Evolutionary conservation across 495 filamentous ascomycete genomes (phyloP), one percentile per base, ranked within the genome.

Genomic region (Cetradonia linearis): DNA sequence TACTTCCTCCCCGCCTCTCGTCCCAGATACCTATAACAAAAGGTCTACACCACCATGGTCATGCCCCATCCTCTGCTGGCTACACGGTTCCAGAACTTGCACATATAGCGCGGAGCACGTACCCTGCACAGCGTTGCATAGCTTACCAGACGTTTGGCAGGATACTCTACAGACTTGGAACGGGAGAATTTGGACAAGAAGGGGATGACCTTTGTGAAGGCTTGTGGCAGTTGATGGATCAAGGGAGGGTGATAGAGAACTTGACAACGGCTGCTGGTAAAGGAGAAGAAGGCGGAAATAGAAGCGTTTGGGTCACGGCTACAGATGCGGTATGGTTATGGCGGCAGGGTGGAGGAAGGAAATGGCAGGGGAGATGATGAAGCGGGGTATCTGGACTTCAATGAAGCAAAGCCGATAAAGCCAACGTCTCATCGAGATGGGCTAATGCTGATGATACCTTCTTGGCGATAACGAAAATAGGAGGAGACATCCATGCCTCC

Each of bases 21-120:
- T 78, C 87, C 50, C 77, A 79, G 8, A 80, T 97, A 27, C 85
- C 92, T 0, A 78, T 80, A 2, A 84, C 78, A 16, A 78, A 86
- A 30, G 93, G 93, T 2, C 78, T 98, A 42, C 93, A 98, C 71
- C 93, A 98, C 70, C 93, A 98, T 70, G 91, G 84, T 62, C 83
- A 94, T 48, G 91, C 94, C 8, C 93, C 93, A 14, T 88, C 93
- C 66, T 89, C 91, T 0, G 93, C 93, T 0, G 93, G 93, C 0
- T 98, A 98, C 70, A 96, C 94, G 1, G 79, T 98, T 31, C 85
- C 86, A 0, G 93, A 98, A 71, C 77, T 98, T 2, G 87, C 91
- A 9, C 81, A 86, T 20, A 75, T 96, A 38, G 83, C 88, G 27
- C 79, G 90, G n/a, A 91, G 86, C 46, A 80, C 84, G 0, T 89